Percentiles rank a stretch among this genome's conserved stretches.
These are phyloP conservation scores for Hemileccinum rubropunctum DNA, from an alignment of 768 basidiomycete species.

Conservation along the genomic window DNA sequence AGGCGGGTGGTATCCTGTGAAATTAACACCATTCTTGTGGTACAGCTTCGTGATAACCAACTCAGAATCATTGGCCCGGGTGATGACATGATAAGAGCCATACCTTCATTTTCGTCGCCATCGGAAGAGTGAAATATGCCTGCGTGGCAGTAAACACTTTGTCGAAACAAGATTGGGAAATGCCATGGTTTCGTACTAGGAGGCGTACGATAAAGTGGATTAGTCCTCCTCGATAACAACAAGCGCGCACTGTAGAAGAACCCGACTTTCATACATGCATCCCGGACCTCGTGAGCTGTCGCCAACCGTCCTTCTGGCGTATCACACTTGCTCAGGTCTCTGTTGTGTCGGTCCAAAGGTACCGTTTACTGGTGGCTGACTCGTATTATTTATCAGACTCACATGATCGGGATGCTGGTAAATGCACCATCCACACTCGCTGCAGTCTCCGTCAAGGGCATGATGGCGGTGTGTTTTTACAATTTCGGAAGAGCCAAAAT, in stretches of 20 bases:
- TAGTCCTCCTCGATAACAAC: neutral
- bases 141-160: slow-evolving; percentile 47
- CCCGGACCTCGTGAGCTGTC: slow-evolving; percentile 58
- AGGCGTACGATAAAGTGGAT: neutral
- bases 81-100: neutral
- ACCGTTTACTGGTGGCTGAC: too few relatives aligned
- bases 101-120: slow-evolving; percentile 66
- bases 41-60: slow-evolving; percentile 48
- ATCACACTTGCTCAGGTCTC: slow-evolving; percentile 20
- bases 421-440: too few relatives aligned
- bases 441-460: too few relatives aligned
- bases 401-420: slow-evolving; percentile 12
- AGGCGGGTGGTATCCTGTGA: slow-evolving; percentile 73
- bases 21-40: slow-evolving; percentile 62
- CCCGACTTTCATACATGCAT: slow-evolving; percentile 79
- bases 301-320: slow-evolving; percentile 34
- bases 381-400: slow-evolving; percentile 2
- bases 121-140: slow-evolving; percentile 64
- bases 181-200: slow-evolving; percentile 76
- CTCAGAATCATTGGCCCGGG: neutral
- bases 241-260: slow-evolving; percentile 71
- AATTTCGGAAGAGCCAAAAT: too few relatives aligned
- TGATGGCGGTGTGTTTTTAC: too few relatives aligned
- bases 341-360: slow-evolving; percentile 3
- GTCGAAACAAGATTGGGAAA: slow-evolving; percentile 50